A percentile compares a stretch with the other conserved stretches of the same genome.
Evolutionary conservation across 192 early-diverging fungal genomes (phyloP).

Genomic region (Backusella mclennaniae): DNA sequence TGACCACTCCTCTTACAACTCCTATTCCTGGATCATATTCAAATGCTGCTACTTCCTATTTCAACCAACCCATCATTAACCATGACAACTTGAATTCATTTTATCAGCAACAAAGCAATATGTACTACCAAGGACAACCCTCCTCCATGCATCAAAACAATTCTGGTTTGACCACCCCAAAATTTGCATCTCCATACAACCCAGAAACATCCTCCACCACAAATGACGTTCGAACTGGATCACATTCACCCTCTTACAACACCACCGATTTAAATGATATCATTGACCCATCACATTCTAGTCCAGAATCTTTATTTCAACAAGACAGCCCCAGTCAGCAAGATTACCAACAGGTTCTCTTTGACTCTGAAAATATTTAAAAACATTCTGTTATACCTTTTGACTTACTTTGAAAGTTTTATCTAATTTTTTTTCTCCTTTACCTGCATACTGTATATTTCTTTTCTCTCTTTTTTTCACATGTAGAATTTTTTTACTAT

Average conservation of each 20-base stretch:
- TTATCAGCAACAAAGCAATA: not conserved
- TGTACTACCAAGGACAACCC: not conserved
- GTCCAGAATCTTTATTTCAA: not conserved
- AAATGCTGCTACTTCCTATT: not conserved
- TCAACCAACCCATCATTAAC: not conserved
- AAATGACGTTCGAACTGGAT: not conserved
- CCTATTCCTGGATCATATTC: not conserved
- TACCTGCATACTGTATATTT: not conserved
- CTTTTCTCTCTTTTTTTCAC: not conserved
- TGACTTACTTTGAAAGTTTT: not conserved
- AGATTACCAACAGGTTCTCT: not conserved
- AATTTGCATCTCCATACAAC: not conserved
- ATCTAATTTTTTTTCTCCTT: not conserved
- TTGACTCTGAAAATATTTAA: constrained; percentile 1
- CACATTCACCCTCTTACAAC: not conserved
- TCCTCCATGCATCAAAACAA: not conserved
- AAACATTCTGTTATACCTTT: not conserved
- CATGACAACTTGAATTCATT: not conserved
- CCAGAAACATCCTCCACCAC: not conserved
- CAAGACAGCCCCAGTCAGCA: not conserved
- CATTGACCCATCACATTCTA: not conserved
- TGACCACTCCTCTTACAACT: not conserved
- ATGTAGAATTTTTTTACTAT: not conserved
- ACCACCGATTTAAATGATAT: not conserved
- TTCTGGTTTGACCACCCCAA: not conserved